phyloP scores from a whole-genome alignment of 768 basidiomycete species.

The Tylopilus felleus region DNA sequence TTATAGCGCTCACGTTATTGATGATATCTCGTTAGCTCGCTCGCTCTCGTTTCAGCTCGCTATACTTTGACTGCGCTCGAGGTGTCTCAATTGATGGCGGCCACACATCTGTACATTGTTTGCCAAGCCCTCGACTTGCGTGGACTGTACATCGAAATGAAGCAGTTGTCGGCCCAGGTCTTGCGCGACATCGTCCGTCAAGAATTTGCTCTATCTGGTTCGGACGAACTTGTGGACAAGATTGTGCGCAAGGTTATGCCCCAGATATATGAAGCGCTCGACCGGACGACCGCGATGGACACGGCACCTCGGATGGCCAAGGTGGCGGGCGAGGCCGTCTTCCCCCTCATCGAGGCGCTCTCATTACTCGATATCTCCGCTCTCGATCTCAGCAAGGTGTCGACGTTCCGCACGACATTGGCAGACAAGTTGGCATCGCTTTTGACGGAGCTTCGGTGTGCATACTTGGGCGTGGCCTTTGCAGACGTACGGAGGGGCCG shows the following conservation, averaged over 20 bases:
- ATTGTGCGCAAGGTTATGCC: conserved; percentile 32
- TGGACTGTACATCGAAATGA: conserved; percentile 67
- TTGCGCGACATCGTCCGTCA: conserved; percentile 17
- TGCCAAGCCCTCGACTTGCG: conserved; percentile 88
- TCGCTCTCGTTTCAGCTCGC: conserved; percentile 80
- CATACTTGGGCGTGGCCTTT: conserved; percentile 26
- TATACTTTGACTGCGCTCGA: conserved; percentile 77
- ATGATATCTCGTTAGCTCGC: conserved; percentile 48
- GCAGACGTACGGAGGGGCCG: conserved; percentile 17
- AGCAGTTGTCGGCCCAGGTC: conserved; percentile 26
- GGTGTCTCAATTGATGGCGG: conserved; percentile 67
- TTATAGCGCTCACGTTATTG: background rate
- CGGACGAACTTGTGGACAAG: conserved; percentile 12
- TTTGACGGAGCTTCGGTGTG: conserved; percentile 28
- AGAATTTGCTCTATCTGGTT: conserved; percentile 11
- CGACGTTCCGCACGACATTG: conserved; percentile 21
- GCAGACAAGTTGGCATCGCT: conserved; percentile 15
- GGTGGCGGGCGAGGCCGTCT: conserved; percentile 60
- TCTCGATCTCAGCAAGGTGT: conserved; percentile 23
- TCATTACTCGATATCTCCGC: conserved; percentile 7
- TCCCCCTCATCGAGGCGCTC: conserved; percentile 54
- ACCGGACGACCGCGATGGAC: conserved; percentile 72
- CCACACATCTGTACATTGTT: conserved; percentile 71
- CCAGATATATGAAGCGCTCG: conserved; percentile 50
- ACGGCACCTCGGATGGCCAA: conserved; percentile 63